These are phyloP conservation scores for Hypomyces perniciosus DNA, from an alignment of 2,329 filamentous ascomycete species.

Conservation along the genomic window DNA sequence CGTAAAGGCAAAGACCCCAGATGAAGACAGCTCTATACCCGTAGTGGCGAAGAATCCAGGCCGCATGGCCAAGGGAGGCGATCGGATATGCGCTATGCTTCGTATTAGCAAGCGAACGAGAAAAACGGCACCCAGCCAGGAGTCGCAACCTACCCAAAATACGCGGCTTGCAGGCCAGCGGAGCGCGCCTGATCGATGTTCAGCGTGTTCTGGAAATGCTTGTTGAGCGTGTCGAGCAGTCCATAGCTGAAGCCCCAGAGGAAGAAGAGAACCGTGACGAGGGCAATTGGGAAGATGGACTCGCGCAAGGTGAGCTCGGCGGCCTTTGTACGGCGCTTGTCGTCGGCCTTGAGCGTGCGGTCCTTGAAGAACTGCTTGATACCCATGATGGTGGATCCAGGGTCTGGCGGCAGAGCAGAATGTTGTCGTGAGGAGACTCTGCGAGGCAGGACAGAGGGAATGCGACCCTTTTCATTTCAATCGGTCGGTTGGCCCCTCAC, in stretches of 20 bases:
- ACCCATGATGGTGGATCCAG: constrained; percentile 26
- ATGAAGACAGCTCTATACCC: constrained; percentile 66
- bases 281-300: constrained; percentile 58
- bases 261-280: constrained; percentile 45
- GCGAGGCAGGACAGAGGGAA: background rate
- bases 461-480: constrained; percentile 11
- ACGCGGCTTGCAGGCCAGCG: constrained; percentile 44
- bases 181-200: constrained; percentile 39
- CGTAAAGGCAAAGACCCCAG: constrained; percentile 61
- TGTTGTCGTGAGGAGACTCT: no score
- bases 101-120: constrained; percentile 33
- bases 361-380: constrained; percentile 39
- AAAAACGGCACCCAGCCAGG: constrained; percentile 9
- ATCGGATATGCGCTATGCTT: constrained; percentile 55
- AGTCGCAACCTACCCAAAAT: constrained; percentile 44
- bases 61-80: constrained; percentile 60
- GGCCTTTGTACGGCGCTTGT: constrained; percentile 35
- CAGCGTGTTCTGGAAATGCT: constrained; percentile 43
- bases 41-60: constrained; percentile 57
- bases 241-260: constrained; percentile 44
- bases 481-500: constrained; percentile 9
- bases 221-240: constrained; percentile 43
- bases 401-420: background rate
- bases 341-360: constrained; percentile 39
- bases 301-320: constrained; percentile 58